Evolutionary conservation across 2,329 filamentous ascomycete species (phyloP).

Genomic region (Hypoxylon sp.): DNA sequence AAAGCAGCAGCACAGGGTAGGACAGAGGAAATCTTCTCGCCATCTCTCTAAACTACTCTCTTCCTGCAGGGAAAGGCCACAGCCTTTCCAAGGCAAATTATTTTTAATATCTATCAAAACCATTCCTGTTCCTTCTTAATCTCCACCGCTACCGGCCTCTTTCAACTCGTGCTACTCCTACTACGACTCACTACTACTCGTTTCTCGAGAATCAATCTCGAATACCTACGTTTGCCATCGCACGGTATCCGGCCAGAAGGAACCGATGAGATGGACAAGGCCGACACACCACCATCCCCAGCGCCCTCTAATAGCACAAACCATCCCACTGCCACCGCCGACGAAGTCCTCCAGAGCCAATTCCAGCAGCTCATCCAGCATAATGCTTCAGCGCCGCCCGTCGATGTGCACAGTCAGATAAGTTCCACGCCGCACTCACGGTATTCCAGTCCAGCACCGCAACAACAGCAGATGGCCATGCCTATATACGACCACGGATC

Average conservation of each 20-base stretch:
- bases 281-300: conserved; percentile 60
- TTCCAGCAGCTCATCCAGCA: conserved; percentile 61
- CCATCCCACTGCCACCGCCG: conserved; percentile 47
- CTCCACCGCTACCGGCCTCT: conserved; percentile 2
- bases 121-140: conserved; percentile 22
- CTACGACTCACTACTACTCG: background rate
- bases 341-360: conserved; percentile 57
- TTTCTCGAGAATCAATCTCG: conserved; percentile 1
- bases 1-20: conserved; percentile 7
- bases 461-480: conserved; percentile 46
- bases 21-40: conserved; percentile 5
- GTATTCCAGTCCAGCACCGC: conserved; percentile 57
- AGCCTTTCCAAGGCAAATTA: conserved; percentile 21
- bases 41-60: conserved; percentile 7
- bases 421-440: conserved; percentile 56
- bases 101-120: conserved; percentile 31
- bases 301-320: conserved; percentile 57
- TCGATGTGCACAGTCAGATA: conserved; percentile 51
- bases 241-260: conserved; percentile 4
- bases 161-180: conserved; percentile 13
- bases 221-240: background rate
- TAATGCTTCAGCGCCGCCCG: conserved; percentile 53
- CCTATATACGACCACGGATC: conserved; percentile 48
- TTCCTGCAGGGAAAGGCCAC: conserved; percentile 16
- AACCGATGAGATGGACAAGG: conserved; percentile 49